Percentiles rank a stretch among this genome's conserved stretches.
Evolutionary conservation across 2,329 filamentous ascomycete genomes (phyloP).

Genomic region (Colletotrichum sp.): DNA sequence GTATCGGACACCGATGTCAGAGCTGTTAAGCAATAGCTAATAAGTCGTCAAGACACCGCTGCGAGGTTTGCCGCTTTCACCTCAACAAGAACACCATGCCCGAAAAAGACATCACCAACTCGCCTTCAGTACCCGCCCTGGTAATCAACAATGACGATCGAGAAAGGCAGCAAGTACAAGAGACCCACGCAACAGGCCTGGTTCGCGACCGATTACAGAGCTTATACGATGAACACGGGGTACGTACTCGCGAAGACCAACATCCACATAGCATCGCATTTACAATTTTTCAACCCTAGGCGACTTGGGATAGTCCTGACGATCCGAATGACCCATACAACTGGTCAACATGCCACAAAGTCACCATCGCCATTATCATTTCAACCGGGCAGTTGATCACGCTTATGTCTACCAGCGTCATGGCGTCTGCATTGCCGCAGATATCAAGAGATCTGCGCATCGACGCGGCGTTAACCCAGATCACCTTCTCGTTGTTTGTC

Average conservation of each 20-base stretch:
- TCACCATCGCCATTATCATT: conserved; percentile 32
- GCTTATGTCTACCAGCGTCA: conserved; percentile 39
- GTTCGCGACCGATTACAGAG: background rate
- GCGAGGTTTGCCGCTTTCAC: rapidly evolving
- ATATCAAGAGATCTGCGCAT: conserved; percentile 36
- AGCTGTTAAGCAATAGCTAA: background rate
- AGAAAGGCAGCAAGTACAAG: background rate
- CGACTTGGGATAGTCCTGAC: conserved; percentile 47
- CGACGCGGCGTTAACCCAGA: background rate
- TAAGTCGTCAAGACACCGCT: background rate
- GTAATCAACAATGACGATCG: background rate
- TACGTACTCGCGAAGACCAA: background rate
- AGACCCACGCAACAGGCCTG: background rate
- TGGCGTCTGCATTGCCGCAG: conserved; percentile 37
- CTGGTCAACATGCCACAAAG: conserved; percentile 53
- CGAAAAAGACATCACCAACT: background rate
- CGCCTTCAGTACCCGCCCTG: background rate
- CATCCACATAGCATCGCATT: rapidly evolving
- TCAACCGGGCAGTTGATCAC: conserved; percentile 39
- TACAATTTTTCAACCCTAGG: background rate
- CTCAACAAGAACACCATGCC: background rate
- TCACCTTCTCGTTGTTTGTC: conserved; percentile 42
- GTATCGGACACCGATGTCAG: background rate
- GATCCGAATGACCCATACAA: conserved; percentile 57
- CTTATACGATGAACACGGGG: background rate